These are phyloP conservation scores for Wallemia hederae DNA, from an alignment of 1,284 basidiomycete genomes.

Conservation along the genomic window DNA sequence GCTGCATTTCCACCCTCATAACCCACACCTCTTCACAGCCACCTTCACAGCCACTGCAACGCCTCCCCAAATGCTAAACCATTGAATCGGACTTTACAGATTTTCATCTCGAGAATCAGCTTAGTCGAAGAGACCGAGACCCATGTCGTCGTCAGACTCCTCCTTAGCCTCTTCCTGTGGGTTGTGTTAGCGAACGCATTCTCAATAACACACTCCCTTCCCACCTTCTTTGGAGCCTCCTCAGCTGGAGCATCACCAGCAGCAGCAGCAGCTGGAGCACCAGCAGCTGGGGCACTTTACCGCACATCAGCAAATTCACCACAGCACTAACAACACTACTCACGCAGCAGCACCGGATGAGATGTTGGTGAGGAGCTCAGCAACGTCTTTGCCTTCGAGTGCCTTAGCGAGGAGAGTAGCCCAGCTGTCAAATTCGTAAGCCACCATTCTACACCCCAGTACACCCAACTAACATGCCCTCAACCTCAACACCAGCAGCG, in stretches of 20 bases:
- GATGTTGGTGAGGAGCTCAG: slow-evolving; percentile 75
- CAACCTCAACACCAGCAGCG: slow-evolving; percentile 61
- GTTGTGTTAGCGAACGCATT: too few species aligned
- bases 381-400: slow-evolving; percentile 89
- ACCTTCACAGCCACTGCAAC: too few species aligned
- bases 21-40: too few species aligned
- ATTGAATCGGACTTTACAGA: not conserved
- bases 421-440: too few species aligned
- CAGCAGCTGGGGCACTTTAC: not conserved
- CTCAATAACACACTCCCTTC: slow-evolving; percentile 16
- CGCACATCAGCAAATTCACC: not conserved
- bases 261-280: slow-evolving; percentile 25
- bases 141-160: slow-evolving; percentile 72
- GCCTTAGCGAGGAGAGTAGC: slow-evolving; percentile 86
- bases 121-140: slow-evolving; percentile 61
- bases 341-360: slow-evolving; percentile 39
- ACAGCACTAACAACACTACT: not conserved
- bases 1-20: too few species aligned
- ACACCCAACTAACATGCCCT: too few species aligned
- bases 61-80: not conserved
- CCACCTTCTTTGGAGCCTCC: slow-evolving; percentile 26
- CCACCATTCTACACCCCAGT: too few species aligned
- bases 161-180: slow-evolving; percentile 42
- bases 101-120: slow-evolving; percentile 4
- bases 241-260: slow-evolving; percentile 27